These are phyloP conservation scores for Fusarium scirpi DNA, from an alignment of 2,329 filamentous ascomycete species.

Conservation along the genomic window DNA sequence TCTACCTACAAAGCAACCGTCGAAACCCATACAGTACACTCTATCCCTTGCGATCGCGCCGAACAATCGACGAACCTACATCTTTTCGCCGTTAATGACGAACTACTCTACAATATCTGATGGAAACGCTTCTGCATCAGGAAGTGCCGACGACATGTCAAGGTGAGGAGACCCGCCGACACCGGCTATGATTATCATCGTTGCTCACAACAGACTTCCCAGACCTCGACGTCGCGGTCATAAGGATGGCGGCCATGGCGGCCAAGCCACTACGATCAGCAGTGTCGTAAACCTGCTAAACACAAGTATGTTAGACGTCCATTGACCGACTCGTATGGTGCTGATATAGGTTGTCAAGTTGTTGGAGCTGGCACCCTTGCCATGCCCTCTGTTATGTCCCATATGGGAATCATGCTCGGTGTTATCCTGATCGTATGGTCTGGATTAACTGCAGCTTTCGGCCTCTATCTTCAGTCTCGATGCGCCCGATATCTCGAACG, in stretches of 20 bases:
- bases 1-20: not conserved
- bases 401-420: slow-evolving; percentile 93
- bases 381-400: slow-evolving; percentile 93
- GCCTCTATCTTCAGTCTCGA: slow-evolving; percentile 92
- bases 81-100: slow-evolving; percentile 58
- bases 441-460: slow-evolving; percentile 87
- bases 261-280: slow-evolving; percentile 88
- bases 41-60: slow-evolving; percentile 17
- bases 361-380: slow-evolving; percentile 94
- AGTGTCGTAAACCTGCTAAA: slow-evolving; percentile 96
- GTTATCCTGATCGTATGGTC: slow-evolving; percentile 91
- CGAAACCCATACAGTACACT: not conserved
- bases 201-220: slow-evolving; percentile 30
- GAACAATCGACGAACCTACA: slow-evolving; percentile 10
- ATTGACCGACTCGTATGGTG: slow-evolving; percentile 15
- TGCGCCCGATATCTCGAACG: slow-evolving; percentile 94
- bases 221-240: slow-evolving; percentile 72
- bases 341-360: slow-evolving; percentile 64
- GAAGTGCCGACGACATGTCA: slow-evolving; percentile 61
- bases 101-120: slow-evolving; percentile 66
- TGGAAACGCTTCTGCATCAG: slow-evolving; percentile 58
- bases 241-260: slow-evolving; percentile 75
- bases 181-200: slow-evolving; percentile 4
- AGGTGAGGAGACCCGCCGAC: slow-evolving; percentile 52
- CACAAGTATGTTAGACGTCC: slow-evolving; percentile 74